These are phyloP conservation scores for Tripterygium wilfordii DNA, from an alignment of 177 flowering plant genomes.

Conservation along the genomic window DNA sequence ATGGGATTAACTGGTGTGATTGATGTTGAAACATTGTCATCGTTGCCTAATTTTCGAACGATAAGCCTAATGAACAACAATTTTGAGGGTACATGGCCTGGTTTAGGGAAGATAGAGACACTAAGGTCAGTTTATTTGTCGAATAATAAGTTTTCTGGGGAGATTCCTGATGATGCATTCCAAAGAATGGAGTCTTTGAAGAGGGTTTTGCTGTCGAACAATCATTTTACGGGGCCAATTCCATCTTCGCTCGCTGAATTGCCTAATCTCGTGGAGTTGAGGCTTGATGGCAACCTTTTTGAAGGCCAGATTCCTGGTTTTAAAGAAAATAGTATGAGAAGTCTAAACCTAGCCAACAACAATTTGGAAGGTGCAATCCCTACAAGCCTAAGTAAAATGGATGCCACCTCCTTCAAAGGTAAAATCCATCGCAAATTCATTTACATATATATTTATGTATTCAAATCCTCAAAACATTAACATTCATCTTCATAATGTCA, in stretches of 20 bases:
- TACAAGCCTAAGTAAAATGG: constrained; percentile 20
- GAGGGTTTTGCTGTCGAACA: constrained; percentile 23
- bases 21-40: constrained; percentile 9
- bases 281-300: constrained; percentile 27
- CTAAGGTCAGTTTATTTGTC: constrained; percentile 22
- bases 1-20: constrained; percentile 18
- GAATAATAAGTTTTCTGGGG: constrained; percentile 23
- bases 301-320: constrained; percentile 31
- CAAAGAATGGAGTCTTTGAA: constrained; percentile 18
- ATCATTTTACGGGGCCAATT: constrained; percentile 21
- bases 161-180: constrained; percentile 25
- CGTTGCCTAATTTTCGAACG: constrained; percentile 9
- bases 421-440: not conserved
- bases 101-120: constrained; percentile 2
- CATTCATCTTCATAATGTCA: no score
- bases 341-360: constrained; percentile 35
- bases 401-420: constrained; percentile 30
- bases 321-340: constrained; percentile 5
- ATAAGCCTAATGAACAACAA: constrained; percentile 29
- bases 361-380: constrained; percentile 46
- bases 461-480: no score
- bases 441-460: not conserved
- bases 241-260: constrained; percentile 25
- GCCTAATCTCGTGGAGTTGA: constrained; percentile 22
- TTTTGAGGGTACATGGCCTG: constrained; percentile 22